Percentiles rank a stretch among this genome's conserved stretches.
phyloP scores from a whole-genome alignment of 306 rosid species.

The Pyrus bretschneideri region DNA sequence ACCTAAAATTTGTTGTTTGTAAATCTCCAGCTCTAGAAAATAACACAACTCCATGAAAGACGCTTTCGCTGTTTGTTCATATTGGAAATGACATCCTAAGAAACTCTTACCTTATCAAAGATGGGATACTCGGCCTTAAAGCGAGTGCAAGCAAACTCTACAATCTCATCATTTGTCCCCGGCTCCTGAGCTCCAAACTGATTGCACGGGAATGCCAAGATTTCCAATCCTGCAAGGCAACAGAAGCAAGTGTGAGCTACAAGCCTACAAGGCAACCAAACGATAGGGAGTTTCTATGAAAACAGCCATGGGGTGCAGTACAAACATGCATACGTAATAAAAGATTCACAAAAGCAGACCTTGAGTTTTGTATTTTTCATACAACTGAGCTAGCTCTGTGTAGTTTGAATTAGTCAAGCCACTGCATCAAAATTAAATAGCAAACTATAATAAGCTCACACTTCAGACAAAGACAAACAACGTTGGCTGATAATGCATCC shows the following conservation, averaged over 20 bases:
- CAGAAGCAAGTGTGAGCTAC: not conserved
- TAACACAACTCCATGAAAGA: not conserved
- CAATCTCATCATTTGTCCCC: conserved; percentile 73
- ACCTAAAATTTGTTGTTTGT: conserved; percentile 31
- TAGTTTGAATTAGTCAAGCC: conserved; percentile 96
- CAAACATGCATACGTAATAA: not conserved
- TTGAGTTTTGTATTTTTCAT: conserved; percentile 74
- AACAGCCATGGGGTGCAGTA: not conserved
- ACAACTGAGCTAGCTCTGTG: conserved; percentile 84
- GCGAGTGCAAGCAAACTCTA: conserved; percentile 85
- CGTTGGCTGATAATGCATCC: not conserved
- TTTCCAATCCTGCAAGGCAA: conserved; percentile 59
- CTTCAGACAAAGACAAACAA: not conserved
- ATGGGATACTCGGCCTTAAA: conserved; percentile 91
- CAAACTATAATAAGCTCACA: not conserved
- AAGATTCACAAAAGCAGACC: conserved; percentile 35
- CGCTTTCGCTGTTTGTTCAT: not conserved
- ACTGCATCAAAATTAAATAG: conserved; percentile 44
- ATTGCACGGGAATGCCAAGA: conserved; percentile 94
- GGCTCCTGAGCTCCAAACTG: conserved; percentile 99
- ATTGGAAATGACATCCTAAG: not conserved
- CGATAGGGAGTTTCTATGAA: not conserved
- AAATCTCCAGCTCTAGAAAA: not conserved
- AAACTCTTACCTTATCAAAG: conserved; percentile 68
- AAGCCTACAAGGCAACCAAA: not conserved